phyloP scores from a whole-genome alignment of 1,139 yeast species.

The Suzukiozyma palmioleophila region DNA sequence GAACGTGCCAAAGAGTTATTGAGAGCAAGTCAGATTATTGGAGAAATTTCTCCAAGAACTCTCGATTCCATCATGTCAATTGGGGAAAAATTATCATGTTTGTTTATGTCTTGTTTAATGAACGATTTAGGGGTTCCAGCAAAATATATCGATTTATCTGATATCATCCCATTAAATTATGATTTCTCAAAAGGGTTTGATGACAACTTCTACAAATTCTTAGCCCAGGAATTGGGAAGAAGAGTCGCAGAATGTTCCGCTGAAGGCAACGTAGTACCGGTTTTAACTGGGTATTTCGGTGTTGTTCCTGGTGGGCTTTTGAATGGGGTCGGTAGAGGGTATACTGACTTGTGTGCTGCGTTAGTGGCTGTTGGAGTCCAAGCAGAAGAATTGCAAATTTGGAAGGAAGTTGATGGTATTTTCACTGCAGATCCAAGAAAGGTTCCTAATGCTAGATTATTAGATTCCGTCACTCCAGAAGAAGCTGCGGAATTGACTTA shows the following conservation, averaged over 20 bases:
- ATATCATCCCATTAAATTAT: constrained; percentile 58
- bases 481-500: constrained; percentile 98
- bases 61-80: constrained; percentile 86
- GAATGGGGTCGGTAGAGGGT: constrained; percentile 93
- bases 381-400: constrained; percentile 92
- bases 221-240: constrained; percentile 58
- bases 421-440: constrained; percentile 98
- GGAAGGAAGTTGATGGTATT: constrained; percentile 99
- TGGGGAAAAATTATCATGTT: constrained; percentile 89
- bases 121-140: constrained; percentile 77
- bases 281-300: constrained; percentile 93
- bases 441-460: constrained; percentile 81
- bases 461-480: constrained; percentile 91
- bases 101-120: constrained; percentile 81
- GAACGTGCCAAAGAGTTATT: constrained; percentile 63
- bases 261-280: constrained; percentile 63
- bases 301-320: constrained; percentile 90
- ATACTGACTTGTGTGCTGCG: constrained; percentile 97
- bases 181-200: constrained; percentile 56
- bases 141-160: constrained; percentile 72
- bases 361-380: constrained; percentile 86
- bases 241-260: constrained; percentile 32
- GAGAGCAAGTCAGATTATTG: constrained; percentile 85
- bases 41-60: constrained; percentile 87
- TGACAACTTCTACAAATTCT: constrained; percentile 59